Evolutionary conservation across 495 filamentous ascomycete genomes (phyloP).

Genomic region (Opeltia flavorubescens): DNA sequence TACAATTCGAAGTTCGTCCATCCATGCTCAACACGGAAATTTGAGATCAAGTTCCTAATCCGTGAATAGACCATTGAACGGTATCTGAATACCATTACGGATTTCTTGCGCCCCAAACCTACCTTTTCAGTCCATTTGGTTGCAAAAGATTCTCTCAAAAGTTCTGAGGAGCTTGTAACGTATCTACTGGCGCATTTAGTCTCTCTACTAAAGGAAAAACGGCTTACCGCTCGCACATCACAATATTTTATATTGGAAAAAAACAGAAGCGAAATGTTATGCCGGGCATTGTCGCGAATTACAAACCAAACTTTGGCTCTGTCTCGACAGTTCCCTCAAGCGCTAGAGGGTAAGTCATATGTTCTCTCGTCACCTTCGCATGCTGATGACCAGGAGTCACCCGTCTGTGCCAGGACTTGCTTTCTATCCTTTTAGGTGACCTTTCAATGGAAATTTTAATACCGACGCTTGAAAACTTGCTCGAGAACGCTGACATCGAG

Average conservation of each 20-base stretch:
- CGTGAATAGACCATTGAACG: slow-evolving; percentile 44
- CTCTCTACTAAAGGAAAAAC: slow-evolving; percentile 33
- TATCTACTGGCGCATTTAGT: slow-evolving; percentile 49
- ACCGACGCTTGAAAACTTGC: slow-evolving; percentile 4
- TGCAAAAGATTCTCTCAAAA: slow-evolving; percentile 45
- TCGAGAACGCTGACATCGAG: slow-evolving; percentile 22
- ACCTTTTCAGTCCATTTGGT: slow-evolving; percentile 55
- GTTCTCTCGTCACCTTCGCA: neutral
- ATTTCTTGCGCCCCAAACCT: slow-evolving; percentile 58
- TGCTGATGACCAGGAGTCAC: neutral
- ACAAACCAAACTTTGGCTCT: neutral
- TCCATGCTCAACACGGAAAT: neutral
- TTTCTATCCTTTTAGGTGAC: neutral
- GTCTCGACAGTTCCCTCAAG: neutral
- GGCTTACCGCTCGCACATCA: slow-evolving; percentile 32
- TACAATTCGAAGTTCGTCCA: slow-evolving; percentile 40
- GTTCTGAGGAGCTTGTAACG: slow-evolving; percentile 40
- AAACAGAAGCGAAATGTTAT: neutral
- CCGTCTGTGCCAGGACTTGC: neutral
- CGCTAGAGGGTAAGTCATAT: neutral
- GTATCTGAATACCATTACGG: slow-evolving; percentile 54
- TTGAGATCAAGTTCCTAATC: slow-evolving; percentile 6
- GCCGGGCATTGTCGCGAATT: neutral
- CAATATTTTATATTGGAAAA: neutral
- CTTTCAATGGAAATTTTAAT: neutral